Evolutionary conservation across 2,329 filamentous ascomycete species (phyloP).

Genomic region (Aspergillus tanneri): DNA sequence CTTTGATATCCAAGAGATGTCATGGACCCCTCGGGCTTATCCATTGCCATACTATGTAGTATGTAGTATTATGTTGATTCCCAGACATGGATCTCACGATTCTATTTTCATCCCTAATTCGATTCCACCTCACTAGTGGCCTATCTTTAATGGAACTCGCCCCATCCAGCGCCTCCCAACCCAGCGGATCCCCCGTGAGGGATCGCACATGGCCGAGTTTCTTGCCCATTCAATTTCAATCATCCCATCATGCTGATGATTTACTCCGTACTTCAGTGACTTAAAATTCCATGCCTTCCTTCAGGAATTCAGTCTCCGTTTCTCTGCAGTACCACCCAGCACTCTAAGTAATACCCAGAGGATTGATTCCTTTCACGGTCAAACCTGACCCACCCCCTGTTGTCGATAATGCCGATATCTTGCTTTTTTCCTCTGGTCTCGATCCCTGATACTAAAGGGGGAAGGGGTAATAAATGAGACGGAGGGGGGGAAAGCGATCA

Average conservation of each 20-base stretch:
- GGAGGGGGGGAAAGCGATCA: too few relatives aligned
- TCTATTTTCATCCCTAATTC: constrained; percentile 1
- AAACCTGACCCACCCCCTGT: background rate
- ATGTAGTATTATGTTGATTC: too few relatives aligned
- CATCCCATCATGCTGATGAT: too few relatives aligned
- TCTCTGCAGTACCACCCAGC: background rate
- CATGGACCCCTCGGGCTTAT: too few relatives aligned
- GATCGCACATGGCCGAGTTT: constrained; percentile 10
- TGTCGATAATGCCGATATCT: too few relatives aligned
- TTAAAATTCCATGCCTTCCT: background rate
- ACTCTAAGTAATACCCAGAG: background rate
- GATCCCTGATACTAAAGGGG: too few relatives aligned
- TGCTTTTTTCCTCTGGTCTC: too few relatives aligned
- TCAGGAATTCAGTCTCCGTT: background rate
- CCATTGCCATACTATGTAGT: too few relatives aligned
- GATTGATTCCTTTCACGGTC: background rate
- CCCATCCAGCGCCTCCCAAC: constrained; percentile 15
- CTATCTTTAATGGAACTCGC: constrained; percentile 6
- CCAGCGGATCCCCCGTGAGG: constrained; percentile 14
- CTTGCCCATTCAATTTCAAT: too few relatives aligned
- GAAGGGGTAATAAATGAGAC: too few relatives aligned
- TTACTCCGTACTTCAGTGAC: too few relatives aligned
- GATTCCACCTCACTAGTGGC: constrained; percentile 5
- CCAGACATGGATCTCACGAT: background rate
- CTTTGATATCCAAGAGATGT: too few relatives aligned